These are phyloP conservation scores for Calycina marina DNA, from an alignment of 2,329 filamentous ascomycete species.

Conservation along the genomic window DNA sequence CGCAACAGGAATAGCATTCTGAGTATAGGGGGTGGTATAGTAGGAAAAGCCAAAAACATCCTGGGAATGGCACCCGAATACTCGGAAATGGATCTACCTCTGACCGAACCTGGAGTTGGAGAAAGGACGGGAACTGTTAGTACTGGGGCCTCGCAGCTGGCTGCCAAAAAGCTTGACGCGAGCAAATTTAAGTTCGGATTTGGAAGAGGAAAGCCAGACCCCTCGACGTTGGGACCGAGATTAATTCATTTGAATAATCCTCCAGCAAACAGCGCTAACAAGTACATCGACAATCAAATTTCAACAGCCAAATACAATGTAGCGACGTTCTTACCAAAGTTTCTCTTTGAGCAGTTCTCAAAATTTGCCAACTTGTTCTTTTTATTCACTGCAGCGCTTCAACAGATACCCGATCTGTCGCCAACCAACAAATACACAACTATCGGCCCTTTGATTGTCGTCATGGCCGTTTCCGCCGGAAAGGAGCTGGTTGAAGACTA, in stretches of 20 bases:
- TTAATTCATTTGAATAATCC: conserved; percentile 95
- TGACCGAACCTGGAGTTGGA: conserved; percentile 61
- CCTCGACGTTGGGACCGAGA: conserved; percentile 77
- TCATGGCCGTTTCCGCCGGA: conserved; percentile 83
- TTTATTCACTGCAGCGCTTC: conserved; percentile 86
- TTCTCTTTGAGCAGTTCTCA: conserved; percentile 94
- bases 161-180: conserved; percentile 45
- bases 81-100: conserved; percentile 93
- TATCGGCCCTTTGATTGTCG: conserved; percentile 81
- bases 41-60: conserved; percentile 80
- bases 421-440: conserved; percentile 95
- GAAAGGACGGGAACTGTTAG: conserved; percentile 29
- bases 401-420: conserved; percentile 90
- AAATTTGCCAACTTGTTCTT: conserved; percentile 99
- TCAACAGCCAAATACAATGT: conserved; percentile 97
- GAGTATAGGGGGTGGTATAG: conserved; percentile 69
- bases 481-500: conserved; percentile 94
- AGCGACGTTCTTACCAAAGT: conserved; percentile 87
- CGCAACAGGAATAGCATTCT: conserved; percentile 66
- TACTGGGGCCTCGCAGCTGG: conserved; percentile 28
- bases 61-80: conserved; percentile 77
- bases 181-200: conserved; percentile 88
- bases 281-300: conserved; percentile 91
- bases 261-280: conserved; percentile 75
- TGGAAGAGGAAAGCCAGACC: conserved; percentile 70